phyloP scores from a whole-genome alignment of 2,329 filamentous ascomycete genomes.

The Botrytis pseudocinerea region DNA sequence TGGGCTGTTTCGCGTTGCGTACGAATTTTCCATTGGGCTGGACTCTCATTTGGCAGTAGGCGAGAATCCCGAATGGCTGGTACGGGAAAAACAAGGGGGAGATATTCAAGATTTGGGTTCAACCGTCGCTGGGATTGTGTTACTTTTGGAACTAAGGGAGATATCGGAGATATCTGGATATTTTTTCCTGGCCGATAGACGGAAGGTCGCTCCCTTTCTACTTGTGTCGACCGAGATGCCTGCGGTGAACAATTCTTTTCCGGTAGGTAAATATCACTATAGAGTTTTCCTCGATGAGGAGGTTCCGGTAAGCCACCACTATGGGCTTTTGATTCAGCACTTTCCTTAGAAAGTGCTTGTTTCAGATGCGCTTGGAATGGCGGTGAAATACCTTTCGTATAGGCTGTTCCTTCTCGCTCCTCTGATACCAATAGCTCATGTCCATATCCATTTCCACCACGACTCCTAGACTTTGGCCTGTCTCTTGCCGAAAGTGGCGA shows the following conservation, averaged over 20 bases:
- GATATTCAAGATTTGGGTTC: background rate
- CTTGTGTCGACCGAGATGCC: too few species aligned
- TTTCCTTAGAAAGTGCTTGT: background rate
- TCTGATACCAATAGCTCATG: background rate
- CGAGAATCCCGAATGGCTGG: background rate
- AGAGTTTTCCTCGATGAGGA: background rate
- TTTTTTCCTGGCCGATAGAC: background rate
- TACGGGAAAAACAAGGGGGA: background rate
- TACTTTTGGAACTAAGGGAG: background rate
- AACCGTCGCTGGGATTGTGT: background rate
- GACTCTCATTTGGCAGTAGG: background rate
- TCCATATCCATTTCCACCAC: background rate
- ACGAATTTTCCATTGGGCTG: conserved; percentile 10
- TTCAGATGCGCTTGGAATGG: background rate
- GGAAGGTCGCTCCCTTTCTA: background rate
- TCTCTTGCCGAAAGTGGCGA: background rate
- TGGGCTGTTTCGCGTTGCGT: background rate
- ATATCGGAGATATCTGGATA: background rate
- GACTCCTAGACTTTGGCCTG: background rate
- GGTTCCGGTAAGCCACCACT: background rate
- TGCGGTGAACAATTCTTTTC: background rate
- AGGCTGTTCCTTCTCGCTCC: background rate
- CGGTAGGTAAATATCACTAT: background rate
- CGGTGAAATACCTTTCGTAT: background rate
- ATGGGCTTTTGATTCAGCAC: background rate